phyloP scores from a whole-genome alignment of 805 yeast species.

The Zygotorulaspora sp. region DNA sequence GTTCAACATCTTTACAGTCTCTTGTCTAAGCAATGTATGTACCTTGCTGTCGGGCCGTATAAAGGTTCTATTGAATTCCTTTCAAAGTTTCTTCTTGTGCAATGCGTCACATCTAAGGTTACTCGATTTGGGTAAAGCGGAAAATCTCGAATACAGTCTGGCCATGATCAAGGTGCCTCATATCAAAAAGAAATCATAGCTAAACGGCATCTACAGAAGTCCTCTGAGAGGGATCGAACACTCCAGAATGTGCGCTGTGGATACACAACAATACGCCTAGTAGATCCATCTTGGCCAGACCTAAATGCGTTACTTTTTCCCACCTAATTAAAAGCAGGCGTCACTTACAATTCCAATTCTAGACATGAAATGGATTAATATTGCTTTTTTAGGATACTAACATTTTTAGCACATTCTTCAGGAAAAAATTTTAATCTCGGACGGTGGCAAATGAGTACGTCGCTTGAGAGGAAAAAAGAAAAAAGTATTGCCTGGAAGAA shows the following conservation, averaged over 20 bases:
- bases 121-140: neutral
- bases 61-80: no score
- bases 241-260: slow-evolving; percentile 1
- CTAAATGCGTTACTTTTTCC: neutral
- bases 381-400: no score
- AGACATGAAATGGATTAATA: neutral
- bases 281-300: slow-evolving; percentile 1
- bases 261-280: neutral
- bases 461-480: no score
- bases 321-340: neutral
- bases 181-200: neutral
- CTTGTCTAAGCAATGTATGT: no score
- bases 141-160: neutral
- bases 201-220: neutral
- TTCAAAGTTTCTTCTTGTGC: no score
- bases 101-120: no score
- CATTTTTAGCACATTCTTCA: no score
- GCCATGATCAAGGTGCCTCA: neutral
- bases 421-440: no score
- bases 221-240: neutral
- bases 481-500: no score
- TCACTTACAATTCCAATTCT: neutral
- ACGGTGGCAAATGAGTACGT: no score
- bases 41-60: no score
- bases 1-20: no score